A percentile compares a stretch with the other conserved stretches of the same genome.
These are phyloP conservation scores for Penicillium pulvis DNA, from an alignment of 495 filamentous ascomycete genomes.

Conservation along the genomic window DNA sequence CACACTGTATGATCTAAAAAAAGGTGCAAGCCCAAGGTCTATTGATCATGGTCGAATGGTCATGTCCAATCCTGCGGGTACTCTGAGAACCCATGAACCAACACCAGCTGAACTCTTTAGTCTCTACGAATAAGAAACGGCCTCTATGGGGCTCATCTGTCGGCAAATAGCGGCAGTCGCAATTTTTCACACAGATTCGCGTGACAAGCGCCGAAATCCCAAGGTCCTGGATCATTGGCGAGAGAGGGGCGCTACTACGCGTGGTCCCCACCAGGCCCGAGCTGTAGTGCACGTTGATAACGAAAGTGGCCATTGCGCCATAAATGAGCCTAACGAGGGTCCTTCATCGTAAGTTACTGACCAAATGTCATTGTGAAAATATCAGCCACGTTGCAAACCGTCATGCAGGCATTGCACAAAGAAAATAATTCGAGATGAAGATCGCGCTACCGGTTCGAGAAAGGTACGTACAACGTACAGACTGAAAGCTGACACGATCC, in stretches of 20 bases:
- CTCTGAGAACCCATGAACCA: too few species aligned
- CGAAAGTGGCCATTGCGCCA: not conserved
- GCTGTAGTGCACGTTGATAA: not conserved
- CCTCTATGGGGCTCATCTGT: not conserved
- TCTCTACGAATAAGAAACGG: not conserved
- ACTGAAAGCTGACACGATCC: not conserved
- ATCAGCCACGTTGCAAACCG: too few species aligned
- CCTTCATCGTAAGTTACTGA: too few species aligned
- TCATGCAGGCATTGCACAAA: not conserved
- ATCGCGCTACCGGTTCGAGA: not conserved
- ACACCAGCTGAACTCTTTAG: too few species aligned
- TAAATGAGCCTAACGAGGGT: not conserved
- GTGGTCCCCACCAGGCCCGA: not conserved
- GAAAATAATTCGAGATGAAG: not conserved
- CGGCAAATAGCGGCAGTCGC: not conserved
- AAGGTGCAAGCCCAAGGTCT: not conserved
- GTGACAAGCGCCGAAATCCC: not conserved
- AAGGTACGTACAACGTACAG: not conserved
- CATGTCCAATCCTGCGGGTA: too few species aligned
- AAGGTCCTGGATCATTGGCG: conserved; percentile 2
- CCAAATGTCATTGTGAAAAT: too few species aligned
- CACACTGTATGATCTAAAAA: not conserved
- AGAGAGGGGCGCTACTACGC: not conserved
- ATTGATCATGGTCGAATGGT: too few species aligned
- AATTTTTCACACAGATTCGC: not conserved